Evolutionary conservation across 116 monocot species (phyloP).

Genomic region (Iris pallida): DNA sequence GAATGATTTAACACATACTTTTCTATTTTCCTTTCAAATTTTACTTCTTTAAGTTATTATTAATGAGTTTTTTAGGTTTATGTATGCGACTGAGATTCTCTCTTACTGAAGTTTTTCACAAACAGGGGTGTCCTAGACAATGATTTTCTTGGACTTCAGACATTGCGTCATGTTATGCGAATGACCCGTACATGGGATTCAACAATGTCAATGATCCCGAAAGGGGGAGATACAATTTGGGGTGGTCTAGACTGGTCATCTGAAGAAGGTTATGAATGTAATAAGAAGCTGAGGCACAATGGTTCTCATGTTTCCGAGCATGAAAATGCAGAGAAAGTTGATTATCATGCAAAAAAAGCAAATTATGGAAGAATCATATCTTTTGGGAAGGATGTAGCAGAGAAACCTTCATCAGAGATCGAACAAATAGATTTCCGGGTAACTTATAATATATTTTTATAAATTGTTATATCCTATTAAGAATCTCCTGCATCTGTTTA

Average conservation of each 20-base stretch:
- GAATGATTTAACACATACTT: no score
- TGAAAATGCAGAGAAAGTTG: constrained; percentile 17
- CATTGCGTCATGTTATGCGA: constrained; percentile 86
- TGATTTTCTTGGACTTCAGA: constrained; percentile 84
- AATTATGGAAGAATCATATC: constrained; percentile 89
- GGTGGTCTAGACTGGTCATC: constrained; percentile 91
- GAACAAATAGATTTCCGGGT: constrained; percentile 78
- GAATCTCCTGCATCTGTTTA: no score
- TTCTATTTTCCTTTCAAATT: no score
- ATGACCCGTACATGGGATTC: constrained; percentile 99
- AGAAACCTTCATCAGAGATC: constrained; percentile 55
- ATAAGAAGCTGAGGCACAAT: constrained; percentile 52
- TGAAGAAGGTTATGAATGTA: constrained; percentile 72
- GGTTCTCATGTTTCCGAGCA: constrained; percentile 33
- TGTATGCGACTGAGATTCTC: background rate
- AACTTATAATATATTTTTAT: background rate
- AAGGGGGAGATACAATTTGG: constrained; percentile 98
- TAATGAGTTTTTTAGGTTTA: constrained; percentile 1
- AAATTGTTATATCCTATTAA: no score
- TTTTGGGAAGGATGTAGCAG: constrained; percentile 77
- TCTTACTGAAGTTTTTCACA: constrained; percentile 1
- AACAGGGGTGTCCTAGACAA: constrained; percentile 83
- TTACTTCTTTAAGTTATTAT: background rate
- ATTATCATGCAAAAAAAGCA: constrained; percentile 19
- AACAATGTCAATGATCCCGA: constrained; percentile 99